phyloP scores from a whole-genome alignment of 108 stramenopile species.

The Nitzschia palea region DNA sequence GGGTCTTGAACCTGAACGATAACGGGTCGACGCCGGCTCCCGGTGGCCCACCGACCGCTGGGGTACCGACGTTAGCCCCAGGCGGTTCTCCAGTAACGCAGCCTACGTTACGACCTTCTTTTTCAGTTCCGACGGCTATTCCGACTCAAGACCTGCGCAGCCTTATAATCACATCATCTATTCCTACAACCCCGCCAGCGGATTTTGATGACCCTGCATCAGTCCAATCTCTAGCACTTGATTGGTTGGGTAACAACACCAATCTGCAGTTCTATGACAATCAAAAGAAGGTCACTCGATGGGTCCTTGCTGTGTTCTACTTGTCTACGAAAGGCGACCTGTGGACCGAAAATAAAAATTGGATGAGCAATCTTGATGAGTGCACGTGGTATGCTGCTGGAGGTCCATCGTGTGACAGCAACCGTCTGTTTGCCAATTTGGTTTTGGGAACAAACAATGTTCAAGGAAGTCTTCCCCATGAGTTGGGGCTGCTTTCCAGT shows the following conservation, averaged over 20 bases:
- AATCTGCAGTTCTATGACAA: slow-evolving; percentile 30
- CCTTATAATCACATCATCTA: slow-evolving; percentile 12
- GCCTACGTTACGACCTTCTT: background rate
- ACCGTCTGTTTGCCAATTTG: slow-evolving; percentile 30
- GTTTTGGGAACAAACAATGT: slow-evolving; percentile 40
- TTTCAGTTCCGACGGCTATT: slow-evolving; percentile 12
- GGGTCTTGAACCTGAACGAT: slow-evolving; percentile 25
- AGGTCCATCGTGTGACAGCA: slow-evolving; percentile 19
- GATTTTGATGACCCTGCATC: slow-evolving; percentile 26
- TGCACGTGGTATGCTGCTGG: slow-evolving; percentile 38
- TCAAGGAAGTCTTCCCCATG: slow-evolving; percentile 34
- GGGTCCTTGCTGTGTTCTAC: slow-evolving; percentile 43
- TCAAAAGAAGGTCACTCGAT: slow-evolving; percentile 30
- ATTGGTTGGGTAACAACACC: slow-evolving; percentile 23
- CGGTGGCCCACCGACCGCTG: slow-evolving; percentile 3
- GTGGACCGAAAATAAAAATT: slow-evolving; percentile 41
- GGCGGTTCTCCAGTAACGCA: slow-evolving; percentile 1
- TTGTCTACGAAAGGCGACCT: slow-evolving; percentile 37
- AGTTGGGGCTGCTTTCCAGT: slow-evolving; percentile 36
- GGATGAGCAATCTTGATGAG: slow-evolving; percentile 43
- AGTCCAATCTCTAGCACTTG: slow-evolving; percentile 17
- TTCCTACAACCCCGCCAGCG: slow-evolving; percentile 6
- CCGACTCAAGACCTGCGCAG: slow-evolving; percentile 12
- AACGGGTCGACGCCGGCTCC: slow-evolving; percentile 3
- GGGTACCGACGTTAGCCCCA: background rate